Conservation (phyloP, 108 stramenopile genomes). For the Discostella stelligeroides region DNA sequence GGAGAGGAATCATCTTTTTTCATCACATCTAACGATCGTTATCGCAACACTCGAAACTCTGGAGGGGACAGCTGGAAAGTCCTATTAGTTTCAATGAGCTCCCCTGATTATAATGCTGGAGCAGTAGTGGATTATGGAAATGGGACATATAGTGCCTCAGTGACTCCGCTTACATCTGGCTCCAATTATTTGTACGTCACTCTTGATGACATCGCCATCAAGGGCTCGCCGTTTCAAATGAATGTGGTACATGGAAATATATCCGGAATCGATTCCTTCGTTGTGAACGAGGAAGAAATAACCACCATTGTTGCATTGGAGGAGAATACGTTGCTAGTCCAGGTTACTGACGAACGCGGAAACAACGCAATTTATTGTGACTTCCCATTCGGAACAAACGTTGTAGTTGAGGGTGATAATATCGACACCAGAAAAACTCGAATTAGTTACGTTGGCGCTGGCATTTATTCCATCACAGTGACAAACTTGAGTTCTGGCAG, state of each 20-base stretch:
- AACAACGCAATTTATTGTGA: constrained; percentile 28
- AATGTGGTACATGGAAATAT: constrained; percentile 32
- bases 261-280: constrained; percentile 27
- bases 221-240: constrained; percentile 47
- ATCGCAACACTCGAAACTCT: constrained; percentile 26
- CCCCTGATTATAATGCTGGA: constrained; percentile 27
- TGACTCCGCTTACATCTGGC: constrained; percentile 36
- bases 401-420: constrained; percentile 14
- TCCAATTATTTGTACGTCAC: constrained; percentile 31
- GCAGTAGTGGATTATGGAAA: constrained; percentile 21
- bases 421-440: constrained; percentile 2
- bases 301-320: constrained; percentile 22
- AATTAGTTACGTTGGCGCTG: constrained; percentile 7
- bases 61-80: constrained; percentile 48
- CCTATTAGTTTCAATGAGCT: constrained; percentile 8
- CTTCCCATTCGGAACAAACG: constrained; percentile 5
- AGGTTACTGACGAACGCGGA: constrained; percentile 31
- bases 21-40: constrained; percentile 28
- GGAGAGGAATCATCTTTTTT: constrained; percentile 24
- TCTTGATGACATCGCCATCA: constrained; percentile 29
- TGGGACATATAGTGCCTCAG: constrained; percentile 31
- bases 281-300: constrained; percentile 20
- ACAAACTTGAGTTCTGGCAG: constrained; percentile 5
- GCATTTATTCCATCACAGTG: constrained; percentile 17
- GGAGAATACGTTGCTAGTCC: constrained; percentile 26